phyloP scores from a whole-genome alignment of 371 early-diverging fungal genomes.

The Rhizomucor pusillus region DNA sequence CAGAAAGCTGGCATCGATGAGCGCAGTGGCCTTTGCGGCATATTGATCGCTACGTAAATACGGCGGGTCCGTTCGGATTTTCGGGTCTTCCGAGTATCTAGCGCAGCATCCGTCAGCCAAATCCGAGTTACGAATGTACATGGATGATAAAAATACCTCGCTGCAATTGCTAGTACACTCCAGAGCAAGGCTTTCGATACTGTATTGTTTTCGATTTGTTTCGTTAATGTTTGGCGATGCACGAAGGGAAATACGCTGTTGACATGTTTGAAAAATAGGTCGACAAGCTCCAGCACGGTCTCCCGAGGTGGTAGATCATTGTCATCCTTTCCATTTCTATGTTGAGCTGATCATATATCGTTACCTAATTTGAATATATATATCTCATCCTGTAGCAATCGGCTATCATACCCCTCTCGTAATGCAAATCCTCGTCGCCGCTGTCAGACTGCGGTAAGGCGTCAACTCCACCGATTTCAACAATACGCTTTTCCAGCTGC shows the following conservation, averaged over 20 bases:
- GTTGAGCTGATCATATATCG: too few species aligned
- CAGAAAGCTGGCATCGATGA: constrained; percentile 43
- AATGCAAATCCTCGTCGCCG: constrained; percentile 24
- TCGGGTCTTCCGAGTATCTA: constrained; percentile 46
- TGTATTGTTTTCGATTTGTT: constrained; percentile 30
- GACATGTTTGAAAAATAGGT: constrained; percentile 56
- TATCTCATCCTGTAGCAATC: too few species aligned
- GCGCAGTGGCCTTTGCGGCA: constrained; percentile 38
- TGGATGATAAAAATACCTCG: too few species aligned
- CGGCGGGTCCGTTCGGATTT: constrained; percentile 42
- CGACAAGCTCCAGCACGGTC: constrained; percentile 50
- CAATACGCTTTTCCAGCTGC: constrained; percentile 56
- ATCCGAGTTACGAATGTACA: too few species aligned
- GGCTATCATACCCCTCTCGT: too few species aligned
- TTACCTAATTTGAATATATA: too few species aligned
- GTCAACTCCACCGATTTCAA: constrained; percentile 9
- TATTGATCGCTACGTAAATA: constrained; percentile 46
- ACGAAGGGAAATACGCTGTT: constrained; percentile 57
- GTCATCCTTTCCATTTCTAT: too few species aligned
- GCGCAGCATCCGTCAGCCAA: too few species aligned
- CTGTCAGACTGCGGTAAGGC: too few species aligned
- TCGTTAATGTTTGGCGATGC: constrained; percentile 35
- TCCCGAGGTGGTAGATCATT: constrained; percentile 30
- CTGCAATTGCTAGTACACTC: constrained; percentile 46
- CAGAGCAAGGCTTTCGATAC: constrained; percentile 38